Evolutionary conservation across 1,284 basidiomycete genomes (phyloP), one percentile per base, ranked within the genome.

Genomic region (Tilletiaria anomala): DNA sequence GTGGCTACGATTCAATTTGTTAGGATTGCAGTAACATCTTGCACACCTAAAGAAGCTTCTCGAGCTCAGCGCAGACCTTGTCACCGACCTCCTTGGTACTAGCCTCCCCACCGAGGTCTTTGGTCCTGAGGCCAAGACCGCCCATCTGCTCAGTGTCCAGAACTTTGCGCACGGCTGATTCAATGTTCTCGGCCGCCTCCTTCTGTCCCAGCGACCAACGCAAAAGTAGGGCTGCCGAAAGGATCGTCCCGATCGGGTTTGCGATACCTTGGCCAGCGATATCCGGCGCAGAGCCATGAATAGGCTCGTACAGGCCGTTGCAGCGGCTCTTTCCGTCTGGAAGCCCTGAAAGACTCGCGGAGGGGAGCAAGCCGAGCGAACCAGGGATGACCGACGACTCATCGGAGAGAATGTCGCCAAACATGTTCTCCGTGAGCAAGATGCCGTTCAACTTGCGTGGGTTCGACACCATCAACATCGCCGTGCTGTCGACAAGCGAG

Each of bases 381-480:
- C 93, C 93, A 19, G 91, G 93, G 60, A 97, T 96, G 52, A 97
- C 87, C 54, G 88, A 94, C 14, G 82, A 80, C 70, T 97, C 87
- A 68, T 96, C 89, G 10, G 87, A 91, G 42, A 94, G 76, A 61
- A 88, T 93, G 43, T 68, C 64, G 44, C 62, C 62, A 39, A 65
- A 65, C 62, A 65, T 65, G 15, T 37, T 40, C n/a, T 42, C 36
- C 19, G 40, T 67, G 4, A 67, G 44, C 15, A 67, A 45, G 38
- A 99, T 80, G 51, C 93, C 93, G 65, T 99, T 99, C 44, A 99
- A 75, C 70, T 93, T 94, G 58, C 76, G 78, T 3, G 93, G 93
- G 66, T 78, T 88, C 35, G 82, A 74, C 37, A 94, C 86, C 69
- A 99, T 84, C 53, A 93, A 69, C 93, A 99, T 97, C 12, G 89